phyloP scores from a whole-genome alignment of 2,329 filamentous ascomycete species.

The Penicillium vulpinum region DNA sequence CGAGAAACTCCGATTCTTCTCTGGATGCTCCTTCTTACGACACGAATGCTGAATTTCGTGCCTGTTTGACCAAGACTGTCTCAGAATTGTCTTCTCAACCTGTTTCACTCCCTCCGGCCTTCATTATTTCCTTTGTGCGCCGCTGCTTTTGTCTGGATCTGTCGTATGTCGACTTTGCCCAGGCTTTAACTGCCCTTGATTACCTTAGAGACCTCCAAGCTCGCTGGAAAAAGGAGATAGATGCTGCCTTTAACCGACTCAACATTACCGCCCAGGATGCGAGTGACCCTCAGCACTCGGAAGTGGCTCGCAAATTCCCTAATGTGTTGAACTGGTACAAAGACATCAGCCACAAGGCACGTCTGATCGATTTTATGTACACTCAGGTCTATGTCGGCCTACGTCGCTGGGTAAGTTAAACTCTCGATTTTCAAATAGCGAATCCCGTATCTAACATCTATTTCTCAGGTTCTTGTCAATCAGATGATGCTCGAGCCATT shows the following conservation, averaged over 20 bases:
- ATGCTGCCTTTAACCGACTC: slow-evolving; percentile 55
- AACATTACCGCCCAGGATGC: slow-evolving; percentile 53
- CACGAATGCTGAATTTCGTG: slow-evolving; percentile 45
- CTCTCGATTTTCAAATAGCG: not conserved
- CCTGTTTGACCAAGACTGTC: slow-evolving; percentile 52
- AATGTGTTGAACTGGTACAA: slow-evolving; percentile 58
- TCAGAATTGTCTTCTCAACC: slow-evolving; percentile 60
- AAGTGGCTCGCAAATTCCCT: slow-evolving; percentile 53
- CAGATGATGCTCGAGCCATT: slow-evolving; percentile 63
- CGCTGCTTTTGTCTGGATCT: slow-evolving; percentile 59
- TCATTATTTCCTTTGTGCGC: slow-evolving; percentile 63
- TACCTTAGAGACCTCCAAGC: slow-evolving; percentile 65
- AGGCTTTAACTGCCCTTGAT: slow-evolving; percentile 65
- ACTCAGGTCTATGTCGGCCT: slow-evolving; percentile 62
- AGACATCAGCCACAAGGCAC: slow-evolving; percentile 52
- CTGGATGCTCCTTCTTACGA: slow-evolving; percentile 25
- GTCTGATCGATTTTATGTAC: slow-evolving; percentile 57
- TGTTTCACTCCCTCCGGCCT: slow-evolving; percentile 61
- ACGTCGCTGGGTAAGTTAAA: slow-evolving; percentile 60
- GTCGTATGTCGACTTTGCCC: slow-evolving; percentile 62
- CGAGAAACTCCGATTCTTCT: slow-evolving; percentile 24
- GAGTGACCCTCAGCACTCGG: slow-evolving; percentile 44
- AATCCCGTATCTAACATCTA: not conserved
- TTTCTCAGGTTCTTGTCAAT: slow-evolving; percentile 60
- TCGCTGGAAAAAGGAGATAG: slow-evolving; percentile 59